Evolutionary conservation across 1,284 basidiomycete genomes (phyloP).

Genomic region (Trametes pubescens): DNA sequence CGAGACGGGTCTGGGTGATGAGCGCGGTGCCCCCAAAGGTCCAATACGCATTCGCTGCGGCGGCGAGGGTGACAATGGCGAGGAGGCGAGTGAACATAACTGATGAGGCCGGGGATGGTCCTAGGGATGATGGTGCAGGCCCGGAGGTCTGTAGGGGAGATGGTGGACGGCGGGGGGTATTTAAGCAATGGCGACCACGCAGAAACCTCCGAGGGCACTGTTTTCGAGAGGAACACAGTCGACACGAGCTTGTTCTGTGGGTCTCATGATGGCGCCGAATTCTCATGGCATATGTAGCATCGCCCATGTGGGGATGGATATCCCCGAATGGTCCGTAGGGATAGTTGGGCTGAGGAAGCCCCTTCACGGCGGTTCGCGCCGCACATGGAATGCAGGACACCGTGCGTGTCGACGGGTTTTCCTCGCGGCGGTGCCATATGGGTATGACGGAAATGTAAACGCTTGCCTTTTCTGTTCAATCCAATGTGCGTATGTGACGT

Average conservation of each 20-base stretch:
- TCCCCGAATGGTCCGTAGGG: slow-evolving; percentile 12
- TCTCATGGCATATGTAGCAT: not conserved
- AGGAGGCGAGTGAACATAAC: slow-evolving; percentile 26
- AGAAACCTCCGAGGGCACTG: slow-evolving; percentile 2
- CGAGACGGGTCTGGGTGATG: slow-evolving; percentile 39
- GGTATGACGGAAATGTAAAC: slow-evolving; percentile 11
- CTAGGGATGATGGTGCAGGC: not conserved
- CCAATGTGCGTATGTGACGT: slow-evolving; percentile 9
- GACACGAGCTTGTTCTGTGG: not conserved
- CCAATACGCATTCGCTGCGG: slow-evolving; percentile 35
- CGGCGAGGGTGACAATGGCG: slow-evolving; percentile 28
- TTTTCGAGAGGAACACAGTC: not conserved
- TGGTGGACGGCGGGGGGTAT: not conserved
- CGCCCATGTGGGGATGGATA: slow-evolving; percentile 7
- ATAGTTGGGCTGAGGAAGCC: not conserved
- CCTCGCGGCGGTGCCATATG: slow-evolving; percentile 18
- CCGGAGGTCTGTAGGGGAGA: slow-evolving; percentile 3
- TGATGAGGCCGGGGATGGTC: not conserved
- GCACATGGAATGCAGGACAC: slow-evolving; percentile 10
- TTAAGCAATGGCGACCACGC: slow-evolving; percentile 14
- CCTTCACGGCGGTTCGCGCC: slow-evolving; percentile 1
- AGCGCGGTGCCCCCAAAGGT: slow-evolving; percentile 38
- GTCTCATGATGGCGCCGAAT: slow-evolving; percentile 5
- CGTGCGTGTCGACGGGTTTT: slow-evolving; percentile 6
- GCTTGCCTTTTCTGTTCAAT: slow-evolving; percentile 3